phyloP scores from a whole-genome alignment of 306 rosid genomes.

The Cyamopsis tetragonoloba region DNA sequence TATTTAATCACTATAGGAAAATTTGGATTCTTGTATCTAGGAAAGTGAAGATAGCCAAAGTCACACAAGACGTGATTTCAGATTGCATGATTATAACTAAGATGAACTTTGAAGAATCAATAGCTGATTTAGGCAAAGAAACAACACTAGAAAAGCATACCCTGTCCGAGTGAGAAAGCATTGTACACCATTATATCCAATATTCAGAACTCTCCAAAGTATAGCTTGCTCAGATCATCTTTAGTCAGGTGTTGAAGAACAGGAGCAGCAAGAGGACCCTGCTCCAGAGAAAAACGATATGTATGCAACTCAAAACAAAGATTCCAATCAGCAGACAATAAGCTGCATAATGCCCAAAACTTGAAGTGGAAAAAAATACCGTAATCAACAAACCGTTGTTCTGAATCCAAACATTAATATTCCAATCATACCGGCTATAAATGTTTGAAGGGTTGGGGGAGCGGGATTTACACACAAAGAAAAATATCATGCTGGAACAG shows the following conservation, averaged over 20 bases:
- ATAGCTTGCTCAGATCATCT: constrained; percentile 82
- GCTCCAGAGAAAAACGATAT: constrained; percentile 20
- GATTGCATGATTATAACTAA: not conserved
- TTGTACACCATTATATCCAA: constrained; percentile 73
- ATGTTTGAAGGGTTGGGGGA: too few relatives aligned
- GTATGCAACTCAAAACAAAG: not conserved
- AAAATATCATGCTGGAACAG: too few relatives aligned
- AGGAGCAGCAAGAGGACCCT: constrained; percentile 97
- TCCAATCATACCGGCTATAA: too few relatives aligned
- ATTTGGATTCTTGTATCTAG: not conserved
- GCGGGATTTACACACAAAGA: too few relatives aligned
- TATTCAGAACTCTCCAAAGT: constrained; percentile 72
- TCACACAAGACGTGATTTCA: not conserved
- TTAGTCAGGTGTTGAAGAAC: constrained; percentile 85
- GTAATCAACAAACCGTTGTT: not conserved
- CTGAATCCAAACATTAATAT: too few relatives aligned
- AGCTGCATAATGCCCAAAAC: not conserved
- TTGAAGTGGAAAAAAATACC: not conserved
- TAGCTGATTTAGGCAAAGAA: not conserved
- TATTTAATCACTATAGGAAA: not conserved
- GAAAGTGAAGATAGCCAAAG: not conserved
- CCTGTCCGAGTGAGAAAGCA: constrained; percentile 95
- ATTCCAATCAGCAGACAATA: not conserved
- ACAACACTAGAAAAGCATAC: constrained; percentile 41
- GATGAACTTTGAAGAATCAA: not conserved